phyloP scores from a whole-genome alignment of 768 basidiomycete species.

The Inosperma sp. region DNA sequence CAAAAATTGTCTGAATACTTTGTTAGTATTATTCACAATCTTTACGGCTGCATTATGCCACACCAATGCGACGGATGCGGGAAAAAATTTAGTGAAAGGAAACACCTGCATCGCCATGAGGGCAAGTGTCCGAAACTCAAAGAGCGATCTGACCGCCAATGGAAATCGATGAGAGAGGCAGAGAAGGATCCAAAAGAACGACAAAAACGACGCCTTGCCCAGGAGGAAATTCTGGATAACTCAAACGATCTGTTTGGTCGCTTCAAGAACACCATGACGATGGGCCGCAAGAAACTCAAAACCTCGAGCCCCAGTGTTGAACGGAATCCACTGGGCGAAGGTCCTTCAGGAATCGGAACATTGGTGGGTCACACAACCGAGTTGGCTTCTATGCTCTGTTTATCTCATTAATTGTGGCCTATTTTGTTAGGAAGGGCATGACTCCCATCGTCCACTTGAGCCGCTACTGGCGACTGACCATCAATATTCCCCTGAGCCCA shows the following conservation, averaged over 20 bases:
- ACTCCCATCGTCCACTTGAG: background rate
- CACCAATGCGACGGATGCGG: background rate
- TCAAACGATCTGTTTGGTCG: background rate
- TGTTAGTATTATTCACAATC: background rate
- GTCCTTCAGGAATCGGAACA: background rate
- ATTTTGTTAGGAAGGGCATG: no score
- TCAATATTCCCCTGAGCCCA: background rate
- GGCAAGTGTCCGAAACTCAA: background rate
- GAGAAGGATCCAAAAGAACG: slow-evolving; percentile 1
- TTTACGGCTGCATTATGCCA: background rate
- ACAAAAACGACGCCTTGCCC: background rate
- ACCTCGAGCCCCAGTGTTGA: background rate
- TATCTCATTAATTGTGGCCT: background rate
- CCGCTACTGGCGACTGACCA: background rate
- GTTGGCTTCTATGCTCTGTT: background rate
- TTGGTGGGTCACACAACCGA: background rate
- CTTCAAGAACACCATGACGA: slow-evolving; percentile 1
- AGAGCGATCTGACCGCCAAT: background rate
- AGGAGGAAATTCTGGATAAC: slow-evolving; percentile 2
- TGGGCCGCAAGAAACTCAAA: background rate
- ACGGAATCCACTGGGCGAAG: background rate
- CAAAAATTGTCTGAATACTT: background rate
- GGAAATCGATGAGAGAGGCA: slow-evolving; percentile 4
- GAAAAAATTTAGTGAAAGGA: background rate
- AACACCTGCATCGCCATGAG: background rate